Evolutionary conservation across 2,329 filamentous ascomycete genomes (phyloP), one percentile per base, ranked within the genome.

Genomic region (Claviceps sp.): DNA sequence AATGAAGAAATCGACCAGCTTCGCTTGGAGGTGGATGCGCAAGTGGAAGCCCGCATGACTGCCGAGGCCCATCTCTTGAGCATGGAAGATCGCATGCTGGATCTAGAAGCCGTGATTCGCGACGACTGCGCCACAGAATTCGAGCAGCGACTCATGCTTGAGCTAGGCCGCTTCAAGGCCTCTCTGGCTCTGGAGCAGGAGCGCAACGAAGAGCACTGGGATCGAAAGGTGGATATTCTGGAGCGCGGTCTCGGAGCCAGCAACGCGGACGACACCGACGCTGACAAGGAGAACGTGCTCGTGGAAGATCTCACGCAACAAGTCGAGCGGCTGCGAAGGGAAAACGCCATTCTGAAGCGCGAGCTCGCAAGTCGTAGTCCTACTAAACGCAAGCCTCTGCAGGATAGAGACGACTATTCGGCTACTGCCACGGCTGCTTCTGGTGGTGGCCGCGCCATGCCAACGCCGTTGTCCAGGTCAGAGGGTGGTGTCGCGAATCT

Each of bases 111-210:
- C 59, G 83, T 85, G 5, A 80, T 97, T 34, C 83, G 93, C 22
- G 91, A 96, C 61, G 91, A 97, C 58, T 91, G 90, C 59, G 90
- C 83, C 58, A 75, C 72, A 2, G 93, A 96, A 62, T 94, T 95
- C 72, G 93, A 98, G 62, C 73, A 78, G 53, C 79, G 81, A 11
- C 75, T 96, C 46, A 78, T 82, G 20, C 70, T 83, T 13, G 89
- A 96, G 64, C 79, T 87, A 65, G 76, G 79, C 9, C 76, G 87
- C n/a, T 96, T 88, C 86, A 85, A 91, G 63, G 78, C 77, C 0
- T 85, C 81, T 0, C 79, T 89, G 65, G 85, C 87, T 17, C 79
- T 85, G 5, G 89, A 96, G 64, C 78, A 81, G 55, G 89, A 94
- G 59, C 79, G 82, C 45, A 82, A 82, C 50, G 88, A 95, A 54